Evolutionary conservation across 192 early-diverging fungal species (phyloP).

Genomic region (Rhizophagus prolifer): DNA sequence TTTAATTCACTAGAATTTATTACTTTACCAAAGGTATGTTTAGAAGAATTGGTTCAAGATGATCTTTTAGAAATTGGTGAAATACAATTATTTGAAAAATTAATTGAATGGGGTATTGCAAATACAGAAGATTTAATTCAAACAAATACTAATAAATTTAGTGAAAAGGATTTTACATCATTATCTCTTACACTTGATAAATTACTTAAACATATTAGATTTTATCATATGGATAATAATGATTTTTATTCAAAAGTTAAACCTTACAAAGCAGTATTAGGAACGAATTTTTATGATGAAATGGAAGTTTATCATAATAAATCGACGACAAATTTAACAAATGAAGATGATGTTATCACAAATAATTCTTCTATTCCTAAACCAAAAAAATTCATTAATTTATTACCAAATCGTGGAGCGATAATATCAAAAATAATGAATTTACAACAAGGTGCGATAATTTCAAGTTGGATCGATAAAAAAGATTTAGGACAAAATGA

Average conservation of each 20-base stretch:
- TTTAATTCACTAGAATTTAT: slow-evolving; percentile 10
- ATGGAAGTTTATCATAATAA: slow-evolving; percentile 6
- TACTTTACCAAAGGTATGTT: not conserved
- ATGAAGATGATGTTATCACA: not conserved
- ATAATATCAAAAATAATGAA: slow-evolving; percentile 16
- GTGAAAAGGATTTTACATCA: not conserved
- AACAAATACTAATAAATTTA: not conserved
- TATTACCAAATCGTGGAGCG: slow-evolving; percentile 4
- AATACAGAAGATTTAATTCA: not conserved
- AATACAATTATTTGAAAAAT: slow-evolving; percentile 15
- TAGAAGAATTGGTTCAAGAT: not conserved
- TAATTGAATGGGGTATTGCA: slow-evolving; percentile 14
- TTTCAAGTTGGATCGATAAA: slow-evolving; percentile 22
- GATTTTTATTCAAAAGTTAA: not conserved
- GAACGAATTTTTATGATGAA: not conserved
- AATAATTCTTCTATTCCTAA: not conserved
- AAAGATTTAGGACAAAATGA: not conserved
- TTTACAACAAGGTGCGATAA: slow-evolving; percentile 9
- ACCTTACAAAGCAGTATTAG: not conserved
- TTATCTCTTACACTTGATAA: not conserved
- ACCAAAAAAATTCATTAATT: not conserved
- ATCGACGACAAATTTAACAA: not conserved
- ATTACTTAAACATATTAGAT: slow-evolving; percentile 4
- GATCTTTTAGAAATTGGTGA: slow-evolving; percentile 18
- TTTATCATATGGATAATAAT: not conserved